Evolutionary conservation across 768 basidiomycete species (phyloP), one percentile per base, ranked within the genome.

Genomic region (Cystofilobasidium macerans): DNA sequence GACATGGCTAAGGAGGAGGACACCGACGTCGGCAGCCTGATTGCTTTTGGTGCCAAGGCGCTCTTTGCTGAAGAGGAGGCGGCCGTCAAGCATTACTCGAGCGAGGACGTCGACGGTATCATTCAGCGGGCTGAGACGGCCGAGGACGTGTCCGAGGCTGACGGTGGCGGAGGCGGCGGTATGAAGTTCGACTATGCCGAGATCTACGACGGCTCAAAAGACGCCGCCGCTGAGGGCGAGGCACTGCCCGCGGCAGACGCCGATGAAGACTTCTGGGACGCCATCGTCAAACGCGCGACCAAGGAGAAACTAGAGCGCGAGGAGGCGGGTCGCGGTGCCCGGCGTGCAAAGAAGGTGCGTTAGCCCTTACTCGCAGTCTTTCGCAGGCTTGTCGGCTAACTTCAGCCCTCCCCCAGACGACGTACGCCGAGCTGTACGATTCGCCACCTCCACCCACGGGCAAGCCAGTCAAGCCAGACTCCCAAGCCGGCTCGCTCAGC

Each of bases 1-100:
- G 90, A 89, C 74, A 91, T 94, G 86, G 89, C 91, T 69, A 87
- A 89, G 62, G 83, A 82, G 57, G 84, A 84, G 40, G 82, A 84
- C 53, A 87, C 87, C 70, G 85, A 94, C 71, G 80, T 97, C n/a
- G 83, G 86, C 72, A 88, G 87, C 57, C 40, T 62, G 54, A 64
- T 62, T 48, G 48, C 45, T 18, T 62, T 63, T 32, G 61, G 61
- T 26, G 61, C 61, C 9, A 83, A 86, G 75, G 84, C 86, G 0
- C 79, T 98, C 13, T 93, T 95, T 72, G 84, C 87, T 47, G 82
- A 82, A 40, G 82, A 81, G 64, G 65, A 69, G 9, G 75, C 80
- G 9, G 68, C 71, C 28, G 73, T 76, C 16, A 75, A 79, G 12
- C 80, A 83, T 48, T 87, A 91, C 69, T 87, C 86, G 20, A 87